phyloP scores from a whole-genome alignment of 345 rosid species.

The Abelmoschus esculentus region DNA sequence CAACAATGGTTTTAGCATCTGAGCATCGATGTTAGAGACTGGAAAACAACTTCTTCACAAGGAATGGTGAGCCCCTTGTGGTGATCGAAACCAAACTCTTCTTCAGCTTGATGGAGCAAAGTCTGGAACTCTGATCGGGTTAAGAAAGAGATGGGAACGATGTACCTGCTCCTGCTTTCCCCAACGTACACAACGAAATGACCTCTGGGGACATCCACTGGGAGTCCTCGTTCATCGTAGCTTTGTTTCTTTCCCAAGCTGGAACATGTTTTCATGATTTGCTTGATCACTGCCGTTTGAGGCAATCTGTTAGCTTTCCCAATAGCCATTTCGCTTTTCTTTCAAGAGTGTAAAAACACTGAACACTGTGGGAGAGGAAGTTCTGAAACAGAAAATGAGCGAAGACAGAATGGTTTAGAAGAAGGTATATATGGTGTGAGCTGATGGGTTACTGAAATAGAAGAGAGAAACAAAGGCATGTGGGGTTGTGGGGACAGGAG shows the following conservation, averaged over 20 bases:
- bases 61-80: conserved; percentile 80
- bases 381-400: no score
- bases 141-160: conserved; percentile 62
- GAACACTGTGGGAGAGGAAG: background rate
- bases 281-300: conserved; percentile 61
- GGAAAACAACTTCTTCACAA: conserved; percentile 70
- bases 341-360: background rate
- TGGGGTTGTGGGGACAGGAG: no score
- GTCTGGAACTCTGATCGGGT: conserved; percentile 64
- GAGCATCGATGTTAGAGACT: conserved; percentile 60
- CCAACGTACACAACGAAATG: conserved; percentile 26
- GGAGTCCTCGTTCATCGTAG: conserved; percentile 44
- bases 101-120: conserved; percentile 62
- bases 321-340: conserved; percentile 39
- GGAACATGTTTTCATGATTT: conserved; percentile 68
- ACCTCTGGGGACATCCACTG: conserved; percentile 71
- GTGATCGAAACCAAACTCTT: conserved; percentile 24
- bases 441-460: conserved; percentile 13
- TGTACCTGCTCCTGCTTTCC: conserved; percentile 64
- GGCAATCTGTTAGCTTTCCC: conserved; percentile 43
- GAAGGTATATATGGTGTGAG: background rate
- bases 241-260: conserved; percentile 72
- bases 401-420: background rate
- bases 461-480: no score
- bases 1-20: background rate